Evolutionary conservation across 2,329 filamentous ascomycete genomes (phyloP).

Genomic region (Talaromyces funiculosus): DNA sequence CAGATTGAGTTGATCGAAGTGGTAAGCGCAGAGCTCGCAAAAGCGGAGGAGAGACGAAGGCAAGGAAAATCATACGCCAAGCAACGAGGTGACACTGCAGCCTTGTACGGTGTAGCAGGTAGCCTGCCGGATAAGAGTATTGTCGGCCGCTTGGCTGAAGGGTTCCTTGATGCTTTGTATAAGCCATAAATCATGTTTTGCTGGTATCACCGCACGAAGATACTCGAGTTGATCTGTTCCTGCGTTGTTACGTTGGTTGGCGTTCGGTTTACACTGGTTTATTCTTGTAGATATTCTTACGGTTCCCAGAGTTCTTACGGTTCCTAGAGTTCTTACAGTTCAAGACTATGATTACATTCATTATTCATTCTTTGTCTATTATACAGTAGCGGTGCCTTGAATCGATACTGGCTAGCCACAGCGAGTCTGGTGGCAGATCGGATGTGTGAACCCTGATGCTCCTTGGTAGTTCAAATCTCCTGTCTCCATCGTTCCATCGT

Average conservation of each 20-base stretch:
- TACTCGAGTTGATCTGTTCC: neutral
- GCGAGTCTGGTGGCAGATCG: neutral
- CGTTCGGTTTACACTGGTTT: conserved; percentile 10
- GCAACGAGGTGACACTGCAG: conserved; percentile 65
- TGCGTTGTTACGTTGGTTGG: too few relatives aligned
- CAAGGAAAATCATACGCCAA: conserved; percentile 52
- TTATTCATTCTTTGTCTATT: conserved; percentile 14
- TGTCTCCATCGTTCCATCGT: neutral
- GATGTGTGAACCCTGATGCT: neutral
- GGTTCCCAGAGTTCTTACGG: too few relatives aligned
- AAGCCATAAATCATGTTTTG: conserved; percentile 52
- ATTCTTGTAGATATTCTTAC: conserved; percentile 12
- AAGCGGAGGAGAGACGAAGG: conserved; percentile 63
- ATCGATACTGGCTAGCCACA: neutral
- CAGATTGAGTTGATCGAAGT: conserved; percentile 61
- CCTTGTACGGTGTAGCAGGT: conserved; percentile 90
- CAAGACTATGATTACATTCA: conserved; percentile 10
- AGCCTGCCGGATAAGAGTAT: conserved; percentile 94
- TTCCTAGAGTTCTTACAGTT: too few relatives aligned
- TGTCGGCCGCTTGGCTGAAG: conserved; percentile 80
- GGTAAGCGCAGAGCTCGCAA: conserved; percentile 66
- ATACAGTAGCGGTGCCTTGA: conserved; percentile 11
- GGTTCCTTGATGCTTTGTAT: conserved; percentile 89
- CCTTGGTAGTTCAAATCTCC: neutral
- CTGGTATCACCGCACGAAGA: neutral